Conservation (phyloP, 225 moss, liverwort and hornwort genomes). For the Lunularia cruciata region DNA sequence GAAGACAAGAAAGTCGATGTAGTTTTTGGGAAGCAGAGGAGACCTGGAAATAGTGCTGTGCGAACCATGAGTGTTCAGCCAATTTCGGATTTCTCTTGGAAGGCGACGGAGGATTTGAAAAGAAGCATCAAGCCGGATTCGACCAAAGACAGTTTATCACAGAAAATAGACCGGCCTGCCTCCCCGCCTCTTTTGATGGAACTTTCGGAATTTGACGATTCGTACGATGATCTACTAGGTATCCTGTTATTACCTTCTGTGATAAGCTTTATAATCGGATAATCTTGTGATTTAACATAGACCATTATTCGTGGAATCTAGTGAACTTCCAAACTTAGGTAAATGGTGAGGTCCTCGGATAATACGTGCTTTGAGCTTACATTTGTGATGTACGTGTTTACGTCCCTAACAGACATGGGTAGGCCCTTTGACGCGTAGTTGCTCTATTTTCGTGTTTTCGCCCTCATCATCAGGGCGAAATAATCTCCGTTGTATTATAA, state of each 20-base stretch:
- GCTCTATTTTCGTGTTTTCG: too few species aligned
- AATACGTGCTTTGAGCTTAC: too few species aligned
- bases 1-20: slow-evolving; percentile 55
- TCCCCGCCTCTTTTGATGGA: slow-evolving; percentile 55
- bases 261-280: too few species aligned
- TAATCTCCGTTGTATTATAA: too few species aligned
- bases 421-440: too few species aligned
- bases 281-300: too few species aligned
- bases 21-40: slow-evolving; percentile 44
- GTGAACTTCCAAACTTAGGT: too few species aligned
- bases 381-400: too few species aligned
- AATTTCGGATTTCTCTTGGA: slow-evolving; percentile 34
- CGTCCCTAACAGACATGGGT: too few species aligned
- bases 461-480: too few species aligned
- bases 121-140: slow-evolving; percentile 19
- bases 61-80: slow-evolving; percentile 29
- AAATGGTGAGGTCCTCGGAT: too few species aligned
- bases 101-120: slow-evolving; percentile 31
- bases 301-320: too few species aligned
- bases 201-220: slow-evolving; percentile 41
- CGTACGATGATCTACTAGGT: slow-evolving; percentile 52
- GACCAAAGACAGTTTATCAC: slow-evolving; percentile 13
- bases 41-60: slow-evolving; percentile 5
- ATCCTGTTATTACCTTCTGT: background rate
- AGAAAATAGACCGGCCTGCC: slow-evolving; percentile 33